A percentile compares a stretch with the other conserved stretches of the same genome.
Evolutionary conservation across 495 filamentous ascomycete genomes (phyloP).

Genomic region (Talaromyces thailandensis): DNA sequence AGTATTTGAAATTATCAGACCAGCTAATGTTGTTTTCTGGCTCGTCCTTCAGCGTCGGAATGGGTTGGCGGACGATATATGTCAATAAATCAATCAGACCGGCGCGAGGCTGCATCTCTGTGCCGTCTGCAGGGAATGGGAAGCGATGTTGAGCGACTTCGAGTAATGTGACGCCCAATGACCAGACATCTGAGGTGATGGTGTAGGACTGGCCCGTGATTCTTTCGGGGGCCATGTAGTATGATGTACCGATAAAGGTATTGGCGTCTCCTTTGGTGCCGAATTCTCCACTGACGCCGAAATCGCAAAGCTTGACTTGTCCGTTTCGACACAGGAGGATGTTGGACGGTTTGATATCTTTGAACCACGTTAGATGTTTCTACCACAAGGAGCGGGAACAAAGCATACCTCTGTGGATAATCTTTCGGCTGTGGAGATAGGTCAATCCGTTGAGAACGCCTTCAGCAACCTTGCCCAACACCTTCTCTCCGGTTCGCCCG

Average conservation of each 20-base stretch:
- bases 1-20: constrained; percentile 97
- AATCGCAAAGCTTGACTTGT: constrained; percentile 95
- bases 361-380: not conserved
- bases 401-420: constrained; percentile 74
- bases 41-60: constrained; percentile 94
- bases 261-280: constrained; percentile 98
- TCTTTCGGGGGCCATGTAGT: constrained; percentile 98
- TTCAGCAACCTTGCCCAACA: constrained; percentile 95
- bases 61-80: constrained; percentile 92
- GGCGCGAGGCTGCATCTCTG: constrained; percentile 79
- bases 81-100: constrained; percentile 91
- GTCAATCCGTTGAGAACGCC: constrained; percentile 90
- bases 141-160: constrained; percentile 98
- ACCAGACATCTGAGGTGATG: constrained; percentile 98
- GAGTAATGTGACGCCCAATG: constrained; percentile 85
- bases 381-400: not conserved
- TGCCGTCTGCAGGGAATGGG: constrained; percentile 93
- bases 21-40: constrained; percentile 70
- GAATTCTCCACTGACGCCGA: constrained; percentile 94
- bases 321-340: constrained; percentile 89
- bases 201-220: constrained; percentile 97
- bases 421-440: constrained; percentile 92
- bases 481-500: constrained; percentile 92
- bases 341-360: constrained; percentile 96
- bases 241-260: constrained; percentile 96